Conservation (phyloP, 2,329 filamentous ascomycete species). For the Periconia macrospinosa region DNA sequence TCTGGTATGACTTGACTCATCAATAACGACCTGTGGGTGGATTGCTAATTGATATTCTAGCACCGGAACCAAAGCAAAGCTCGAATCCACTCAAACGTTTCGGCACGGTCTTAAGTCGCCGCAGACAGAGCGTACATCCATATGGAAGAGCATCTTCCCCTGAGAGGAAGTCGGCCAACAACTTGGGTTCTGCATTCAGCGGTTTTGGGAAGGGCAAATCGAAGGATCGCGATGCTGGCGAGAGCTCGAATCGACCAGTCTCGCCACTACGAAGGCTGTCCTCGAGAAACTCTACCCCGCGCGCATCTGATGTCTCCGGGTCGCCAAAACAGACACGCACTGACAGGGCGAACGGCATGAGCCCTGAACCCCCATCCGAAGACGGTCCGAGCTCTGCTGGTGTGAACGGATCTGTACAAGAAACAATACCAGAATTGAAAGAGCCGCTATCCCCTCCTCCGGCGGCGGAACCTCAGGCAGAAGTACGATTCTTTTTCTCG, state of each 20-base stretch:
- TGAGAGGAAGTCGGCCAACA: conserved; percentile 59
- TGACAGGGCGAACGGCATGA: conserved; percentile 37
- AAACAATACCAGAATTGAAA: conserved; percentile 40
- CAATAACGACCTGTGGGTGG: neutral
- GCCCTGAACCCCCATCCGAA: conserved; percentile 17
- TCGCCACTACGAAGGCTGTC: conserved; percentile 34
- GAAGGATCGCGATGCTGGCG: conserved; percentile 60
- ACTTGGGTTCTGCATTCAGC: conserved; percentile 59
- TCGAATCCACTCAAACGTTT: conserved; percentile 44
- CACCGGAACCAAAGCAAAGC: conserved; percentile 39
- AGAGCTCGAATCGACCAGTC: conserved; percentile 31
- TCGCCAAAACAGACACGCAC: conserved; percentile 36
- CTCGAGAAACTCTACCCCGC: conserved; percentile 24
- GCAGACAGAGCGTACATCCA: conserved; percentile 43
- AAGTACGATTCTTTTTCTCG: conserved; percentile 18
- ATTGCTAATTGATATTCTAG: conserved; percentile 12
- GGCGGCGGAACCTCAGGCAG: conserved; percentile 23
- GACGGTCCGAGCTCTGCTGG: conserved; percentile 21
- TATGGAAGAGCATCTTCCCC: conserved; percentile 46
- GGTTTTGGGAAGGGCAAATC: conserved; percentile 67
- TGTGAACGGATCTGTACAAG: conserved; percentile 36
- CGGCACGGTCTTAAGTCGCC: conserved; percentile 44
- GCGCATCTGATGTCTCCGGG: conserved; percentile 33
- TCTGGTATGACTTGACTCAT: conserved; percentile 38
- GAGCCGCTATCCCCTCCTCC: conserved; percentile 39